phyloP scores from a whole-genome alignment of 106 monocot genomes.

The Triglochin maritima region DNA sequence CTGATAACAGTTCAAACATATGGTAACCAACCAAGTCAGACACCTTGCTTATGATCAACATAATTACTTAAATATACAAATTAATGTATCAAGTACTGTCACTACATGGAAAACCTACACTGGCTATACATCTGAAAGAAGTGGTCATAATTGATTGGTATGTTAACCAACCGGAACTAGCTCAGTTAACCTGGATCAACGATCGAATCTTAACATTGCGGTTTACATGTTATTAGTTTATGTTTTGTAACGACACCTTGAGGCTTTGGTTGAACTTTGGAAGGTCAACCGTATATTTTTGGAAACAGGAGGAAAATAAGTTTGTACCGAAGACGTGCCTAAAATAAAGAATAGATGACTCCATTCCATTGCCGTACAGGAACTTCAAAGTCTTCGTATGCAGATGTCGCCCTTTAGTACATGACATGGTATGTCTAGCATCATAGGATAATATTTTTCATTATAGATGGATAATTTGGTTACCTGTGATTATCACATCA shows the following conservation, averaged over 20 bases:
- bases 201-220: no score
- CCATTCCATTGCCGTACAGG: neutral
- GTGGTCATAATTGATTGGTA: neutral
- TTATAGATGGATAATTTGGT: neutral
- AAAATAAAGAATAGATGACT: no score
- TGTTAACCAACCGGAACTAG: neutral
- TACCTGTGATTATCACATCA: slow-evolving; percentile 50
- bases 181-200: no score
- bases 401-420: neutral
- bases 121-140: neutral
- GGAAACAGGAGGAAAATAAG: neutral
- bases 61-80: no score
- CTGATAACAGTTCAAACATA: slow-evolving; percentile 17
- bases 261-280: neutral
- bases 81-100: no score
- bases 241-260: neutral
- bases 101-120: no score
- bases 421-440: neutral
- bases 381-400: neutral
- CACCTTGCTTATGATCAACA: no score
- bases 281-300: neutral
- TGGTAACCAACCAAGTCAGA: neutral
- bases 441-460: neutral
- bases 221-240: no score
- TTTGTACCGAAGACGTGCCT: neutral